Evolutionary conservation across 805 yeast genomes (phyloP).

Genomic region (Maudiozyma bulderi): DNA sequence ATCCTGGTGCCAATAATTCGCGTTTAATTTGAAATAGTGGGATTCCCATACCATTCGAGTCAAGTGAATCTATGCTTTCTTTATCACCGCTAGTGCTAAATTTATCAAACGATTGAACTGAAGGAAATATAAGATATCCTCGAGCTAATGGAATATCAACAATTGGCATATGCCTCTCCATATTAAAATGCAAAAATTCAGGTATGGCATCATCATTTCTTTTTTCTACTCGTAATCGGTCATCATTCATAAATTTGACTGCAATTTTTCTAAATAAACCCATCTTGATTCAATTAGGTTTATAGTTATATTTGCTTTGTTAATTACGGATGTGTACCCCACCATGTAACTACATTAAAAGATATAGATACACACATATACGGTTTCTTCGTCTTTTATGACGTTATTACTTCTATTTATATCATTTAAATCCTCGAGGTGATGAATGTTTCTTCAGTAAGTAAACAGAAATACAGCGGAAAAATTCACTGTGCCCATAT

Average conservation of each 20-base stretch:
- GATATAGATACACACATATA: no score
- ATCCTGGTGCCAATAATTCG: not conserved
- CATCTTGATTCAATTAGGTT: not conserved
- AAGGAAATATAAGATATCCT: slow-evolving; percentile 12
- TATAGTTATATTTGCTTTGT: not conserved
- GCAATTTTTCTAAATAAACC: slow-evolving; percentile 3
- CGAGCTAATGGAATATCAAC: not conserved
- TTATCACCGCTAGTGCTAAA: slow-evolving; percentile 6
- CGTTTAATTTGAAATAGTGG: slow-evolving; percentile 9
- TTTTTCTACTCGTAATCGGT: slow-evolving; percentile 1
- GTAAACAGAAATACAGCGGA: no score
- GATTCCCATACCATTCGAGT: slow-evolving; percentile 14
- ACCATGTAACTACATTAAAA: no score
- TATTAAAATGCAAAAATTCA: slow-evolving; percentile 5
- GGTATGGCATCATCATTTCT: slow-evolving; percentile 1
- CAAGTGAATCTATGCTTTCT: not conserved
- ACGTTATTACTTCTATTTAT: no score
- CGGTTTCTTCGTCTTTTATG: no score
- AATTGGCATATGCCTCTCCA: slow-evolving; percentile 6
- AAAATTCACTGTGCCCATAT: no score
- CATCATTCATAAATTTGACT: not conserved
- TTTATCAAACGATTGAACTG: slow-evolving; percentile 10
- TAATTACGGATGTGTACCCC: no score
- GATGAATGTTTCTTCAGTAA: no score
- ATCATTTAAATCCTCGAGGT: no score